Conservation (phyloP, 129 eudicot species). For the Dittrichia graveolens region DNA sequence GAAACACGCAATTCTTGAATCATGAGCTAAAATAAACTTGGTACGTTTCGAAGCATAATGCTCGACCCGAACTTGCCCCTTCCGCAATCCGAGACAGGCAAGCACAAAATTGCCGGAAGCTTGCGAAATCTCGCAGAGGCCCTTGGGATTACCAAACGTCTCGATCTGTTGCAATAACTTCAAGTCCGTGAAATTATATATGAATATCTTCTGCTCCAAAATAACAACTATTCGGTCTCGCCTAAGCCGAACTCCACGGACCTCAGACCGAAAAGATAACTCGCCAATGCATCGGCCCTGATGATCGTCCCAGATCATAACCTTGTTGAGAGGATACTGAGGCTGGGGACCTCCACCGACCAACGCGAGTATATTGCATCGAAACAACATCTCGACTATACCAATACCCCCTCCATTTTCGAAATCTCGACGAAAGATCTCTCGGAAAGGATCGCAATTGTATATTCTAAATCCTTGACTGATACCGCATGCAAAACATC, state of each 20-base stretch:
- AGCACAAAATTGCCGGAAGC: conserved; percentile 56
- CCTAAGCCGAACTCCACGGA: conserved; percentile 67
- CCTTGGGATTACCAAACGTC: conserved; percentile 79
- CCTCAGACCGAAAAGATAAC: conserved; percentile 75
- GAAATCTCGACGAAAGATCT: conserved; percentile 80
- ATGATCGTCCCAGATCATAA: conserved; percentile 94
- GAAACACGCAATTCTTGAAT: conserved; percentile 82
- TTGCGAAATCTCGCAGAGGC: conserved; percentile 81
- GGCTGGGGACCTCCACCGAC: conserved; percentile 90
- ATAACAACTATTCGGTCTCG: conserved; percentile 74
- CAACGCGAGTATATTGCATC: conserved; percentile 74
- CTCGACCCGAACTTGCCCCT: conserved; percentile 82
- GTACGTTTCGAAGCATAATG: conserved; percentile 70
- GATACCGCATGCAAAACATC: conserved; percentile 77
- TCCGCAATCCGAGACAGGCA: conserved; percentile 82
- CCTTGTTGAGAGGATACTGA: conserved; percentile 79
- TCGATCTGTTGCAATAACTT: conserved; percentile 78
- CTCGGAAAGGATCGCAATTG: conserved; percentile 82
- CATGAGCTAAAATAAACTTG: conserved; percentile 83
- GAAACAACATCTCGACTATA: conserved; percentile 76
- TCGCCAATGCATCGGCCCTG: conserved; percentile 89
- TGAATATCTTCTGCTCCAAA: conserved; percentile 79
- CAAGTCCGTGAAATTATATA: conserved; percentile 78
- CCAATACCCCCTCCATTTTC: conserved; percentile 79
- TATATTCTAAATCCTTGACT: conserved; percentile 74